Conservation (phyloP, 2,329 filamentous ascomycete species). For the Daldinia sp. region DNA sequence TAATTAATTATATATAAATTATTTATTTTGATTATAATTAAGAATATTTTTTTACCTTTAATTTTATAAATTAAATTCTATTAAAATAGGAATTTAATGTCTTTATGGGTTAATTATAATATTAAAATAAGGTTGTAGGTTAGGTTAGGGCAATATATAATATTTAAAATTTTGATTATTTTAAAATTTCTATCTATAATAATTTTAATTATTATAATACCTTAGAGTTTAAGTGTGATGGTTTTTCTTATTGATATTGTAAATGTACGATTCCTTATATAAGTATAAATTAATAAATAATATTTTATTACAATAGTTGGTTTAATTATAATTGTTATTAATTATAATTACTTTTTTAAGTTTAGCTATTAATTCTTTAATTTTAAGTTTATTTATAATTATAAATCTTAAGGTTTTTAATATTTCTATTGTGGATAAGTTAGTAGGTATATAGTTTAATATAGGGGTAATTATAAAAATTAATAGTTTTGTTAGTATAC, state of each 20-base stretch:
- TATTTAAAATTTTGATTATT: background rate
- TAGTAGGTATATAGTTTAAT: background rate
- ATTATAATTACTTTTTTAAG: conserved; percentile 1
- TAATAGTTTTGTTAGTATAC: background rate
- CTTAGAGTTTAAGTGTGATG: background rate
- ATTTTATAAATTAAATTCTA: background rate
- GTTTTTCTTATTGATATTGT: background rate
- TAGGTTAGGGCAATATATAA: conserved; percentile 2
- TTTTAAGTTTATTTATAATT: background rate
- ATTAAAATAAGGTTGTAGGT: background rate
- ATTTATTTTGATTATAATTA: background rate
- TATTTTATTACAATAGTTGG: background rate
- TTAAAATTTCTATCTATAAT: conserved; percentile 1
- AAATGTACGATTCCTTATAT: background rate
- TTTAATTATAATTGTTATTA: conserved; percentile 6
- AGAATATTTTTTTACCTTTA: conserved; percentile 1
- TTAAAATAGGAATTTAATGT: conserved; percentile 1
- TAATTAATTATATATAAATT: conserved; percentile 8
- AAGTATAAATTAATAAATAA: background rate
- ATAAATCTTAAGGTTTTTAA: background rate
- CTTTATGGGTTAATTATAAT: conserved; percentile 1
- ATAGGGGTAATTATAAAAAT: background rate
- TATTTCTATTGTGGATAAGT: background rate
- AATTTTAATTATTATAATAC: background rate
- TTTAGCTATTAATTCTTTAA: background rate